phyloP scores from a whole-genome alignment of 352 stramenopile species.

The Globisporangium viniferum region DNA sequence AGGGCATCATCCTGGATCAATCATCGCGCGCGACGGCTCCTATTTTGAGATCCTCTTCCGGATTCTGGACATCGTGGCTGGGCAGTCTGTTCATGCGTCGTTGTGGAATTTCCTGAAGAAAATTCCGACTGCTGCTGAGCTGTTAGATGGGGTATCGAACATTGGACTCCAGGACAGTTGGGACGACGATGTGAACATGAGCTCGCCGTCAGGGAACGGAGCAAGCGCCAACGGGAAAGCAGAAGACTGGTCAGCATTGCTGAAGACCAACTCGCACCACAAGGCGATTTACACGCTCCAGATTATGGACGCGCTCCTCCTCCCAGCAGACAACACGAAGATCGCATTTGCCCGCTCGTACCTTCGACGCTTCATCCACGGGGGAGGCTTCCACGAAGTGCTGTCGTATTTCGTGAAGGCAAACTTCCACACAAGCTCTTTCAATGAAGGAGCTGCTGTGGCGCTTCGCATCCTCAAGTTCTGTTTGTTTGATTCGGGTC shows the following conservation, averaged over 20 bases:
- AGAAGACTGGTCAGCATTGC: constrained; percentile 58
- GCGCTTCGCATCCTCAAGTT: constrained; percentile 83
- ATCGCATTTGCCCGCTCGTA: constrained; percentile 61
- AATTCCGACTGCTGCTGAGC: constrained; percentile 68
- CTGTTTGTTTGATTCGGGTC: constrained; percentile 72
- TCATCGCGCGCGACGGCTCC: constrained; percentile 60
- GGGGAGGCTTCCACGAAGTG: constrained; percentile 79
- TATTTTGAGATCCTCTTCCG: constrained; percentile 87
- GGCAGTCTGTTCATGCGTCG: constrained; percentile 59
- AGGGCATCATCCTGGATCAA: constrained; percentile 46
- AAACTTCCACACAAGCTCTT: constrained; percentile 65
- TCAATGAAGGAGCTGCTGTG: constrained; percentile 83
- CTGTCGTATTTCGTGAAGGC: constrained; percentile 78
- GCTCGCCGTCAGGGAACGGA: constrained; percentile 15
- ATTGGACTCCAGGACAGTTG: constrained; percentile 34
- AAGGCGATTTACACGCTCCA: constrained; percentile 86
- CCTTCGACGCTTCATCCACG: constrained; percentile 66
- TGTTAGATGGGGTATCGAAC: constrained; percentile 60
- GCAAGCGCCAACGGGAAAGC: constrained; percentile 20
- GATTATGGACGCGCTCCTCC: constrained; percentile 81
- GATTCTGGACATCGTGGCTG: constrained; percentile 65
- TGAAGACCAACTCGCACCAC: constrained; percentile 72
- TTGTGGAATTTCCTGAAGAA: constrained; percentile 83
- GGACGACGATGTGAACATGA: constrained; percentile 48
- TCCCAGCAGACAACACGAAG: constrained; percentile 65